A percentile compares a stretch with the other conserved stretches of the same genome.
phyloP scores from a whole-genome alignment of 768 basidiomycete genomes.

The Kwoniella dejecticola region DNA sequence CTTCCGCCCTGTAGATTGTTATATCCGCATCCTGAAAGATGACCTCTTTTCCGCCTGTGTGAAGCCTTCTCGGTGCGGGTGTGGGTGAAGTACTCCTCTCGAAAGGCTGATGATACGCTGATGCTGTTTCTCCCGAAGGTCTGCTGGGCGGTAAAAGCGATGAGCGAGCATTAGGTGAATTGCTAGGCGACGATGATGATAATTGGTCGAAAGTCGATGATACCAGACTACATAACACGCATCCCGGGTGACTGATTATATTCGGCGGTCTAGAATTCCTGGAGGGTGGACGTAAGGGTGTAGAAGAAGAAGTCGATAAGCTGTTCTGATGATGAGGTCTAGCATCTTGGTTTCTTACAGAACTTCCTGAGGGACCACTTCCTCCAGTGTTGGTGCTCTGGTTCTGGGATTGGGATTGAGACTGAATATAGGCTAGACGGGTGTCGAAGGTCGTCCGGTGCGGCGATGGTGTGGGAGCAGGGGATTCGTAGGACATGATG shows the following conservation, averaged over 20 bases:
- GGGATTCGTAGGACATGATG: slow-evolving; percentile 4
- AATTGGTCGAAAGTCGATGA: neutral
- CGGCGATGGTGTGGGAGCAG: neutral
- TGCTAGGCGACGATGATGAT: neutral
- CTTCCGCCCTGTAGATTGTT: slow-evolving; percentile 34
- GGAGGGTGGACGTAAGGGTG: neutral
- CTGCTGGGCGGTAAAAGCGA: slow-evolving; percentile 8
- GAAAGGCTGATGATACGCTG: slow-evolving; percentile 2
- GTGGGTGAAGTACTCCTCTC: neutral
- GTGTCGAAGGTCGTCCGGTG: neutral
- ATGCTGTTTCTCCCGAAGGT: neutral
- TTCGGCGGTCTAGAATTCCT: neutral
- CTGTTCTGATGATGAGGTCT: neutral
- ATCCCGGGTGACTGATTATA: slow-evolving; percentile 8
- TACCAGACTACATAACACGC: slow-evolving; percentile 15
- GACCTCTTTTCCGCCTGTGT: slow-evolving; percentile 25
- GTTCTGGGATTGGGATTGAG: no score
- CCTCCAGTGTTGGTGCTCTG: neutral
- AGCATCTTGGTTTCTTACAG: neutral
- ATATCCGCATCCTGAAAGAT: slow-evolving; percentile 39
- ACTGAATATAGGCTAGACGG: neutral
- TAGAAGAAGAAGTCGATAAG: slow-evolving; percentile 3
- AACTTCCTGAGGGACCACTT: neutral
- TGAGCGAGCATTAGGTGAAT: neutral
- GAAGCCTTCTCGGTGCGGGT: neutral